Conservation (phyloP, 2,329 filamentous ascomycete genomes). For the Akanthomyces lecanii region DNA sequence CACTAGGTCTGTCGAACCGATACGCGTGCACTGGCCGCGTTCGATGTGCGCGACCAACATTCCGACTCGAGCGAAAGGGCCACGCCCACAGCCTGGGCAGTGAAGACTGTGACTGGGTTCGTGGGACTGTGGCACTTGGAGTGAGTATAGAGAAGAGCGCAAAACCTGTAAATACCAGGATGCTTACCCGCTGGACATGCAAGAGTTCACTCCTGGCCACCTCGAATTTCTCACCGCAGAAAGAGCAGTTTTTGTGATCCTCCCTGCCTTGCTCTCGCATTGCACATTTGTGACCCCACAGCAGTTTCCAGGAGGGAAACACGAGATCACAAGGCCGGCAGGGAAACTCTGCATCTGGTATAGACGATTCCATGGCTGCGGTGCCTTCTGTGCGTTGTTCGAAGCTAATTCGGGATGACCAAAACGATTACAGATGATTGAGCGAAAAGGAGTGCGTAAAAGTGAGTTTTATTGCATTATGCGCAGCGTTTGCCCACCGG, state of each 20-base stretch:
- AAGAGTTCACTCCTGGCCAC: slow-evolving; percentile 27
- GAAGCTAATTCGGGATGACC: background rate
- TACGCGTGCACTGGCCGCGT: slow-evolving; percentile 32
- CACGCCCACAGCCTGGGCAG: slow-evolving; percentile 44
- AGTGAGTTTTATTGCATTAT: background rate
- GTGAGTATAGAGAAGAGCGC: background rate
- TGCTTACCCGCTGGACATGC: slow-evolving; percentile 35
- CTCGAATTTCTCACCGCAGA: slow-evolving; percentile 36
- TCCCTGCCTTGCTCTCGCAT: slow-evolving; percentile 24
- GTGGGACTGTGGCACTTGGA: slow-evolving; percentile 31
- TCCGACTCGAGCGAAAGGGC: slow-evolving; percentile 34
- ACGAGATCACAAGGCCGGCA: slow-evolving; percentile 29
- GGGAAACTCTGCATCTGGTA: slow-evolving; percentile 17
- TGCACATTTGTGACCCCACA: slow-evolving; percentile 29
- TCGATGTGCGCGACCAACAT: slow-evolving; percentile 45
- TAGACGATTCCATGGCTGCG: background rate
- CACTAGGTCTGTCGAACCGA: slow-evolving; percentile 32
- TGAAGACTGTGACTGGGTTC: slow-evolving; percentile 36
- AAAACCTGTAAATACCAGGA: background rate
- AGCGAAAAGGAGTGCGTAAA: background rate
- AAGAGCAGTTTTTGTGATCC: slow-evolving; percentile 34
- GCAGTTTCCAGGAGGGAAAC: slow-evolving; percentile 25
- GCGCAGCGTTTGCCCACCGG: background rate
- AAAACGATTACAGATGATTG: background rate
- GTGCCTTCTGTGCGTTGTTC: background rate